These are phyloP conservation scores for Aristolochia contorta DNA, from an alignment of 164 flowering plant genomes.

Conservation along the genomic window DNA sequence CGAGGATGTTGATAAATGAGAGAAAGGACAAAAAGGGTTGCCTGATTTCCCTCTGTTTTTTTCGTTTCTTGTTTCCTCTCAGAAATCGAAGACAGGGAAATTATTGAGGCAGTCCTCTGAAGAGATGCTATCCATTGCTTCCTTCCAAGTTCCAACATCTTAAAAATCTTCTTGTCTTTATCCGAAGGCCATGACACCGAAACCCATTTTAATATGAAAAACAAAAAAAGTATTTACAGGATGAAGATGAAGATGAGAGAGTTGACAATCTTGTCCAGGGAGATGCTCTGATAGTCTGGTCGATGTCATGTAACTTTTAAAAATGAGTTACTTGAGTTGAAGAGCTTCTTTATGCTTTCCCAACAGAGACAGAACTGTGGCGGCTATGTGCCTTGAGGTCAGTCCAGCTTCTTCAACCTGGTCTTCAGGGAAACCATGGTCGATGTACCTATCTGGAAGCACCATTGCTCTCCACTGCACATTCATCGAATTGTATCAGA, in stretches of 20 bases:
- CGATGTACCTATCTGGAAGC: slow-evolving; percentile 71
- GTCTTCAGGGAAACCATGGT: slow-evolving; percentile 77
- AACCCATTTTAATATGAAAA: too few species aligned
- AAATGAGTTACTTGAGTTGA: slow-evolving; percentile 21
- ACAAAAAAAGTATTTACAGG: background rate
- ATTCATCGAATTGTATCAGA: background rate
- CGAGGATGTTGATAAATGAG: too few species aligned
- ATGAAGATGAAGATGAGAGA: background rate
- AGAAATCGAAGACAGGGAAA: too few species aligned
- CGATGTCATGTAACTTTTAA: background rate
- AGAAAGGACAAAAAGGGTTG: too few species aligned
- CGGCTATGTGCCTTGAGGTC: slow-evolving; percentile 57
- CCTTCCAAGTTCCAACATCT: too few species aligned
- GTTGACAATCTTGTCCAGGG: background rate
- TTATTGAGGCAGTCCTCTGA: too few species aligned
- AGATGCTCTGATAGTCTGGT: background rate
- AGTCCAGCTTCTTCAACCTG: slow-evolving; percentile 89
- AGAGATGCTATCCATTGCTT: too few species aligned
- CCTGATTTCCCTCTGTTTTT: too few species aligned
- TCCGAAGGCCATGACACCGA: background rate
- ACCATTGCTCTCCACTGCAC: slow-evolving; percentile 23
- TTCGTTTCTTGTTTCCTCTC: too few species aligned
- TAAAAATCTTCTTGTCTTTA: background rate
- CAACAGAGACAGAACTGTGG: slow-evolving; percentile 64
- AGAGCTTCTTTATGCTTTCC: slow-evolving; percentile 68